A percentile compares a stretch with the other conserved stretches of the same genome.
phyloP scores from a whole-genome alignment of 139 green algal species.

The Chlorella ohadii region DNA sequence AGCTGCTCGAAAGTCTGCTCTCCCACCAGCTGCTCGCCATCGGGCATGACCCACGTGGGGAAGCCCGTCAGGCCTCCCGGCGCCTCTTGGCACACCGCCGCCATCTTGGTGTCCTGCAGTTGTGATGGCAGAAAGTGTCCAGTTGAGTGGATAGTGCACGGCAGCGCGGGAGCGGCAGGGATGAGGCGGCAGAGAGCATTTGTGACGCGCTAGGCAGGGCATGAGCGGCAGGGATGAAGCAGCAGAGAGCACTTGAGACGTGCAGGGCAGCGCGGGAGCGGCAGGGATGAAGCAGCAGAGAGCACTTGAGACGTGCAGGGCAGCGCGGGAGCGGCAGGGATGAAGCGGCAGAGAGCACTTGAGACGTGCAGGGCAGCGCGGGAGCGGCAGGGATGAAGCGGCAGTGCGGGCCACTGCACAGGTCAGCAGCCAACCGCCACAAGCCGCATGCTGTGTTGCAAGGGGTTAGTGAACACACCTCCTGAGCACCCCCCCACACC shows the following conservation, averaged over 20 bases:
- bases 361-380: background rate
- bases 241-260: no score
- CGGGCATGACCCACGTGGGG: constrained; percentile 95
- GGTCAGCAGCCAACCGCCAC: no score
- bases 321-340: background rate
- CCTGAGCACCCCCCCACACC: constrained; percentile 44
- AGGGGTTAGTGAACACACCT: no score
- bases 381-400: background rate
- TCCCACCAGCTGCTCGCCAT: constrained; percentile 72
- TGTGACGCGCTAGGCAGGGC: no score
- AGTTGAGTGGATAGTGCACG: background rate
- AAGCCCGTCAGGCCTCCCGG: constrained; percentile 82
- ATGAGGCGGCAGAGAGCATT: no score
- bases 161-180: background rate
- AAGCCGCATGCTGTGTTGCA: no score
- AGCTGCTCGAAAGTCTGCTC: constrained; percentile 58
- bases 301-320: no score
- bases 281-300: background rate
- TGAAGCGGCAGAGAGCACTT: background rate
- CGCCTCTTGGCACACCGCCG: constrained; percentile 76
- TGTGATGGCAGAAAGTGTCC: background rate
- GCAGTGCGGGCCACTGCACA: no score
- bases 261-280: no score
- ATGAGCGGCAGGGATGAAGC: no score
- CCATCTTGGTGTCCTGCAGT: constrained; percentile 71